Base-by-base conservation (phyloP, 257 asterid genomes). In the Solanum pimpinellifolium region DNA sequence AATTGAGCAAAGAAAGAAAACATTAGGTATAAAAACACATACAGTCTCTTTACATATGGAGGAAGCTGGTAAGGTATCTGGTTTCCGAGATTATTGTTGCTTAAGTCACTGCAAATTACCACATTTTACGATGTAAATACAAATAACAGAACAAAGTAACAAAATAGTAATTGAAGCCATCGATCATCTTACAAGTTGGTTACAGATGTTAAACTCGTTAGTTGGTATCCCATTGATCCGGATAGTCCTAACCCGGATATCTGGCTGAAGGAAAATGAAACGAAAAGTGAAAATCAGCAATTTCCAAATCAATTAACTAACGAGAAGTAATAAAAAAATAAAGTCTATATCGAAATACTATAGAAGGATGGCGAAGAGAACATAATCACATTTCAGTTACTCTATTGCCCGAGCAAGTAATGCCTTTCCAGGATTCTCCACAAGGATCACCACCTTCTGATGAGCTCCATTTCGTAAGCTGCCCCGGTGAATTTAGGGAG, bases 341-440 rank as follows among this genome's bases (percentile, higher is more conserved):
- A 72, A 9, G 47, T 33, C 73, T 31, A 78, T 11, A 5, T 72
- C 16, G 41, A 37, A 29, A 76, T 83, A 47, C 72, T n/a, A 42
- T n/a, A 15, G 31, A 8, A 37, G 49, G 80, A 74, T 76, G 13
- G 23, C 10, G 35, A 42, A 73, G 75, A 82, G 21, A 25, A 9
- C n/a, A 62, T 83, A 78, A 70, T 91, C 89, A 96, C 99, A 97
- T 95, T 93, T 96, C 98, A n/a, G 98, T 95, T 83, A 97, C 97
- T 88, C 92, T 93, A 76, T 96, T 90, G 87, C 94, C 95, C 0
- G 97, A 93, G 92, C 99, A 97, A 46, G 93, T 92, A 87, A 96
- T 83, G 74, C 99, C 99, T 82, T 49, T 92, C 99, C 99, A 97
- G 8, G 93, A 90, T 47, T 96, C 98, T 66, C 89, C 89, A 82